Percentiles rank a stretch among this genome's conserved stretches.
Conservation (phyloP, 495 filamentous ascomycete species). For the Aspergillus diversus region DNA sequence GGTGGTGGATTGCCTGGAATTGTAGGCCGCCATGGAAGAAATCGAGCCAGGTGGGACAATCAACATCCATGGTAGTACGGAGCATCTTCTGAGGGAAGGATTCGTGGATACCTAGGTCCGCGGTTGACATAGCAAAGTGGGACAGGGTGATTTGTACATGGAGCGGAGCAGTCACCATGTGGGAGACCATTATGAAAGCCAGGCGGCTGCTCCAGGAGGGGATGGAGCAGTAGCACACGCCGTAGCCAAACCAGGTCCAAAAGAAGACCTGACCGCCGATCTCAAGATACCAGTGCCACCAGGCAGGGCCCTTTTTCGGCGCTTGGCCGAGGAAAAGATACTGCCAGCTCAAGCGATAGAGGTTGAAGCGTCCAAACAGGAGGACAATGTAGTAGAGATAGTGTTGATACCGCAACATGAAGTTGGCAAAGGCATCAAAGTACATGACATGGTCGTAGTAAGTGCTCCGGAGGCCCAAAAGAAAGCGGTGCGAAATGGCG, state of each 20-base stretch:
- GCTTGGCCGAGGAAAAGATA: slow-evolving; percentile 76
- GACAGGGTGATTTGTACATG: slow-evolving; percentile 96
- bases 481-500: slow-evolving; percentile 86
- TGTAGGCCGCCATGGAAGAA: slow-evolving; percentile 96
- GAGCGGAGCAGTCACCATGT: slow-evolving; percentile 82
- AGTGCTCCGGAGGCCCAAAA: slow-evolving; percentile 74
- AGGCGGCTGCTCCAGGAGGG: slow-evolving; percentile 71
- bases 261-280: slow-evolving; percentile 82
- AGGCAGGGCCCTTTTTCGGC: slow-evolving; percentile 79
- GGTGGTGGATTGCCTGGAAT: slow-evolving; percentile 95
- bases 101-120: slow-evolving; percentile 83
- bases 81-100: slow-evolving; percentile 97
- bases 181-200: slow-evolving; percentile 80
- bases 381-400: slow-evolving; percentile 89
- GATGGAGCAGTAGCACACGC: slow-evolving; percentile 75
- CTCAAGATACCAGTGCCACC: slow-evolving; percentile 91
- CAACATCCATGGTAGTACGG: slow-evolving; percentile 96
- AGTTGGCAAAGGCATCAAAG: slow-evolving; percentile 75
- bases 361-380: slow-evolving; percentile 86
- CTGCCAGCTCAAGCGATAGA: slow-evolving; percentile 83
- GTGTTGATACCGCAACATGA: slow-evolving; percentile 75
- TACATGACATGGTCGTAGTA: slow-evolving; percentile 89
- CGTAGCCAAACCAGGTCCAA: slow-evolving; percentile 94
- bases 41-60: slow-evolving; percentile 93
- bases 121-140: slow-evolving; percentile 96